Conservation (phyloP, 2,329 filamentous ascomycete species). For the Diplocarpon rosae region DNA sequence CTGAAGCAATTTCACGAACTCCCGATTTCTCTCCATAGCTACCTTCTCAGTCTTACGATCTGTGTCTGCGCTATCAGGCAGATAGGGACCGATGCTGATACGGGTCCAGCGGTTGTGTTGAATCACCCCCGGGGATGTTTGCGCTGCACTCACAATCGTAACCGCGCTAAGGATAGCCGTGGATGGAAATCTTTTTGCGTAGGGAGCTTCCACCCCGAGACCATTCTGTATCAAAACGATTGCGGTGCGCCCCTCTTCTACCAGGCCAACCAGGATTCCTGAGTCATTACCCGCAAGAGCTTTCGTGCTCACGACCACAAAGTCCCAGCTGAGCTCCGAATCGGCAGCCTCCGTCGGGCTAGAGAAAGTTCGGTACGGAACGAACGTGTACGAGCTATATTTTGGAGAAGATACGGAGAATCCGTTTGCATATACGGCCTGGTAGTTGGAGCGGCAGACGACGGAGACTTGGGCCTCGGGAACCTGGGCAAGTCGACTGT, state of each 20-base stretch:
- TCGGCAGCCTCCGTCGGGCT: conserved; percentile 36
- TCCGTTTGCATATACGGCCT: conserved; percentile 47
- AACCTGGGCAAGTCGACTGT: conserved; percentile 48
- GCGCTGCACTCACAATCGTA: conserved; percentile 58
- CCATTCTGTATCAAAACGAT: conserved; percentile 27
- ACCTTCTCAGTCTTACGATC: conserved; percentile 1
- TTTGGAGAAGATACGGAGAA: conserved; percentile 54
- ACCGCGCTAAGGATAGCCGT: conserved; percentile 56
- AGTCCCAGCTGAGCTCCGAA: conserved; percentile 32
- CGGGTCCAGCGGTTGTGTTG: conserved; percentile 65
- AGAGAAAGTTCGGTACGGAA: conserved; percentile 49
- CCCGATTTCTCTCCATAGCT: conserved; percentile 27
- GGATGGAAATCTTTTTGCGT: conserved; percentile 47
- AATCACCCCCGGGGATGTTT: conserved; percentile 50
- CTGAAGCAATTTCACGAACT: conserved; percentile 35
- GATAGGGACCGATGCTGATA: conserved; percentile 58
- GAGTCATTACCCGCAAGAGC: conserved; percentile 26
- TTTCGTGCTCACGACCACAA: conserved; percentile 25
- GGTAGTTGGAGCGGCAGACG: conserved; percentile 65
- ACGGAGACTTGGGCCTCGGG: conserved; percentile 47
- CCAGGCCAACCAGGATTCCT: conserved; percentile 19
- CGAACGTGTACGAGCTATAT: conserved; percentile 58
- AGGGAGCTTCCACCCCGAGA: conserved; percentile 37
- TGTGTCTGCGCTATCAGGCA: conserved; percentile 28
- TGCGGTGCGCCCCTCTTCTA: conserved; percentile 18